phyloP scores from a whole-genome alignment of 2,329 filamentous ascomycete genomes.

The Orbilia brochopaga region DNA sequence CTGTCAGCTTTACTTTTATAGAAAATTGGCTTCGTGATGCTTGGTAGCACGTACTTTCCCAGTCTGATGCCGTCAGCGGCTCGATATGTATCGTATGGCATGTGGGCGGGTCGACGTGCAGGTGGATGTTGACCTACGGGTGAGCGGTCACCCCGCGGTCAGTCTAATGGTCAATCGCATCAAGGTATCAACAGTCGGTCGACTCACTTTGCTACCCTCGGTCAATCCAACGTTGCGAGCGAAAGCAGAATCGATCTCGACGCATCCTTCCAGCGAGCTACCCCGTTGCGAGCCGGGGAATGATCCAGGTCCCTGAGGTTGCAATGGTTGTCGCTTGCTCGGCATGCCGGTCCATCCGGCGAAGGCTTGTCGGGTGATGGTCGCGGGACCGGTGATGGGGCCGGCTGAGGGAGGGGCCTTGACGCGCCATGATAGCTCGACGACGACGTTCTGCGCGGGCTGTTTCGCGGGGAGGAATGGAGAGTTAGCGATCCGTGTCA shows the following conservation, averaged over 20 bases:
- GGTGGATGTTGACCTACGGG: slow-evolving; percentile 65
- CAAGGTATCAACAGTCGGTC: slow-evolving; percentile 5
- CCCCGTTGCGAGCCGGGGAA: slow-evolving; percentile 49
- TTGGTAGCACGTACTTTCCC: slow-evolving; percentile 71
- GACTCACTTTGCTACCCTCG: slow-evolving; percentile 54
- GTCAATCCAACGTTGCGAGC: slow-evolving; percentile 54
- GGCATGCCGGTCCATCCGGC: slow-evolving; percentile 98
- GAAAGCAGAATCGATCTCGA: slow-evolving; percentile 55
- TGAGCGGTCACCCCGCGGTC: slow-evolving; percentile 12
- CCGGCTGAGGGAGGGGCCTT: slow-evolving; percentile 61
- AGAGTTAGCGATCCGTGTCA: slow-evolving; percentile 35
- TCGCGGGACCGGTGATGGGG: slow-evolving; percentile 55
- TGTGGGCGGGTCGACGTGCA: slow-evolving; percentile 88
- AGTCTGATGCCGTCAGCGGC: slow-evolving; percentile 90
- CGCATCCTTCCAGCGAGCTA: slow-evolving; percentile 52
- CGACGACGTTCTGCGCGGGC: slow-evolving; percentile 93
- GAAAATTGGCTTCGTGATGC: neutral
- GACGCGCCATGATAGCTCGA: slow-evolving; percentile 82
- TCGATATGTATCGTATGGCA: slow-evolving; percentile 97
- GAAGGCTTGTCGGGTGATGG: slow-evolving; percentile 70
- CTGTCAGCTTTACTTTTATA: neutral
- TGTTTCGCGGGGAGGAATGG: slow-evolving; percentile 57
- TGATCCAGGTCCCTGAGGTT: slow-evolving; percentile 40
- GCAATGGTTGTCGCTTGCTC: slow-evolving; percentile 78
- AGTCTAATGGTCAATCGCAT: slow-evolving; percentile 20